Evolutionary conservation across 495 filamentous ascomycete genomes (phyloP).

Genomic region (Xylaria cubensis): DNA sequence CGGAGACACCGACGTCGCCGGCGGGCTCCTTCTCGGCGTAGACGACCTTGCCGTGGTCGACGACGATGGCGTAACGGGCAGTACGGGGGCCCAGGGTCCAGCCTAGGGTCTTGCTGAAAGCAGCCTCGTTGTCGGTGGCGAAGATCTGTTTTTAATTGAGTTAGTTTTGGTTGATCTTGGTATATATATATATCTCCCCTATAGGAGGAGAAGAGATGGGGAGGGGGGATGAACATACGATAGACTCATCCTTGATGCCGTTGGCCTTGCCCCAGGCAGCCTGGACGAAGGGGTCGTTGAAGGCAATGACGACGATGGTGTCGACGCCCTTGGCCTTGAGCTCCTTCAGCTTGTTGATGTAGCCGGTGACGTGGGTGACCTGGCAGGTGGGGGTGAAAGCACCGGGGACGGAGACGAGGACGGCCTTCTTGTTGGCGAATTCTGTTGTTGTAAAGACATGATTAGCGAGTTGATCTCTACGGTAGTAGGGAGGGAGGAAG

Average conservation of each 20-base stretch:
- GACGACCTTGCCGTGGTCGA: conserved; percentile 88
- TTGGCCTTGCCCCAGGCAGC: conserved; percentile 96
- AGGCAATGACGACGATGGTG: conserved; percentile 81
- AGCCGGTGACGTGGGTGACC: conserved; percentile 83
- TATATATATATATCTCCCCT: neutral
- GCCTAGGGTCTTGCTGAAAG: conserved; percentile 82
- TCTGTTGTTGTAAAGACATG: conserved; percentile 49
- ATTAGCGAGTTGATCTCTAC: neutral
- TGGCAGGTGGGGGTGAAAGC: conserved; percentile 97
- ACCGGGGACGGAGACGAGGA: conserved; percentile 89
- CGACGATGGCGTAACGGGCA: conserved; percentile 80
- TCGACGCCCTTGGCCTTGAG: conserved; percentile 88
- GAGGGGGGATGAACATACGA: conserved; percentile 58
- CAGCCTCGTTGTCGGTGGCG: conserved; percentile 76
- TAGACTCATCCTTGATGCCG: conserved; percentile 76
- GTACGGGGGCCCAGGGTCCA: conserved; percentile 81
- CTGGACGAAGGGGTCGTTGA: conserved; percentile 93
- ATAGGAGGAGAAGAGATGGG: neutral
- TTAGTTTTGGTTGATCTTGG: conserved; percentile 1
- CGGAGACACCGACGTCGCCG: conserved; percentile 72
- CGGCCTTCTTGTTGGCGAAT: conserved; percentile 86
- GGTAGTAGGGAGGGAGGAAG: neutral
- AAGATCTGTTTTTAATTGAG: conserved; percentile 66
- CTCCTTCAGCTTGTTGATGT: conserved; percentile 73
- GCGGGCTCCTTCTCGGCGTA: conserved; percentile 85